These are phyloP conservation scores for Coniochaeta prunicola DNA, from an alignment of 2,329 filamentous ascomycete genomes.

Conservation along the genomic window DNA sequence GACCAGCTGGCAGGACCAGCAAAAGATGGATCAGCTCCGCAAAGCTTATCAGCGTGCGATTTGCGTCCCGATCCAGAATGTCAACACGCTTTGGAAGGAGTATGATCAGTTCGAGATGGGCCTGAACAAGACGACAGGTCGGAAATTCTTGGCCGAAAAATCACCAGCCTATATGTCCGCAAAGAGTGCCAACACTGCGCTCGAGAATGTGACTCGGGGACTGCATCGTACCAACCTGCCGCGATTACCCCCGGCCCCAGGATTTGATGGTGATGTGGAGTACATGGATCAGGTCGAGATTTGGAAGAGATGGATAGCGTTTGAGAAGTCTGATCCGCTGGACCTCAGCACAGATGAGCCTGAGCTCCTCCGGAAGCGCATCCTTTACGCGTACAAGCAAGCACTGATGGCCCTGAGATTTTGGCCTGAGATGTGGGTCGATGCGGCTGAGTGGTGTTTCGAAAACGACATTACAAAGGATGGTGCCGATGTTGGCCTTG, in stretches of 20 bases:
- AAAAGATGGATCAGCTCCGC: slow-evolving; percentile 91
- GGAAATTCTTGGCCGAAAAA: slow-evolving; percentile 89
- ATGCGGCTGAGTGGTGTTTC: slow-evolving; percentile 89
- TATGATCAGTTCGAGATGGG: slow-evolving; percentile 96
- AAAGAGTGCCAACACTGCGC: slow-evolving; percentile 77
- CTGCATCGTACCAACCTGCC: slow-evolving; percentile 74
- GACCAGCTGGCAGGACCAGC: slow-evolving; percentile 88
- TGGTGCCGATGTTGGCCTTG: slow-evolving; percentile 54
- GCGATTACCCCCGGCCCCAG: slow-evolving; percentile 71
- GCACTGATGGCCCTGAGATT: slow-evolving; percentile 89
- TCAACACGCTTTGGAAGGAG: slow-evolving; percentile 89
- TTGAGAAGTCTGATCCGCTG: slow-evolving; percentile 90
- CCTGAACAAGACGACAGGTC: slow-evolving; percentile 85
- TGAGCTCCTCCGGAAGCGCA: slow-evolving; percentile 65
- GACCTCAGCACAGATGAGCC: slow-evolving; percentile 78
- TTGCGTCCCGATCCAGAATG: slow-evolving; percentile 73
- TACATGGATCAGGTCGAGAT: slow-evolving; percentile 77
- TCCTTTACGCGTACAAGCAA: slow-evolving; percentile 89
- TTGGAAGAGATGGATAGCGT: slow-evolving; percentile 91
- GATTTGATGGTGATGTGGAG: slow-evolving; percentile 81
- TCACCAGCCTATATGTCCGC: slow-evolving; percentile 96
- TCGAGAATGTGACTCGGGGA: slow-evolving; percentile 80
- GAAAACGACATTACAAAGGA: slow-evolving; percentile 62
- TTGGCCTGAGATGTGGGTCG: slow-evolving; percentile 93
- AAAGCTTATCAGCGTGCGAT: slow-evolving; percentile 91